Percentiles rank a stretch among this genome's conserved stretches.
Evolutionary conservation across 768 basidiomycete genomes (phyloP).

Genomic region (Tricholoma saponaceum): DNA sequence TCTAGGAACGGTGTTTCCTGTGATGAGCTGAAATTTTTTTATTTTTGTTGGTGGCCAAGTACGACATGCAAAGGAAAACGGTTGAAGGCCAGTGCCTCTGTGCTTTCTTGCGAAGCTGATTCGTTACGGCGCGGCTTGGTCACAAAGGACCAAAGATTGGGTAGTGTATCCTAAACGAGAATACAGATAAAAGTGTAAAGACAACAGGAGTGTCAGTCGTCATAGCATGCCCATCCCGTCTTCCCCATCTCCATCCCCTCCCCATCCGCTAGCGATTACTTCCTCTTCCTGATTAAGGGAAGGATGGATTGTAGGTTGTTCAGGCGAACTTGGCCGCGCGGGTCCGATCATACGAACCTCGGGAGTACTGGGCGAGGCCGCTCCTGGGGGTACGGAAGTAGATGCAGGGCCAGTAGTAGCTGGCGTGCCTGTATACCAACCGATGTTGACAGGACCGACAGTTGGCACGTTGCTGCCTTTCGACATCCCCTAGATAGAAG

Average conservation of each 20-base stretch:
- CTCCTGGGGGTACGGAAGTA: constrained; percentile 15
- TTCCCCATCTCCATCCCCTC: constrained; percentile 62
- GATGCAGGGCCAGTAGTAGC: constrained; percentile 15
- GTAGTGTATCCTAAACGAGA: background rate
- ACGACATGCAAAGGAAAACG: no score
- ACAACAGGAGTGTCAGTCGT: constrained; percentile 3
- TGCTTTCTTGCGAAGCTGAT: background rate
- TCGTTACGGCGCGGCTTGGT: background rate
- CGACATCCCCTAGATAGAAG: constrained; percentile 52
- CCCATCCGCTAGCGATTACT: constrained; percentile 66
- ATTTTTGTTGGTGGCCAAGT: no score
- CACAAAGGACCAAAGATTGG: background rate
- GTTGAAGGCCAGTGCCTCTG: no score
- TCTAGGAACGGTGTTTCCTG: no score
- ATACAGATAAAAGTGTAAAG: background rate
- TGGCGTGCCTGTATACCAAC: constrained; percentile 53
- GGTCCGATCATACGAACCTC: constrained; percentile 11
- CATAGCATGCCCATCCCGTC: constrained; percentile 73
- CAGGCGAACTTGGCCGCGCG: constrained; percentile 18
- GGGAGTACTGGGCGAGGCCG: constrained; percentile 12
- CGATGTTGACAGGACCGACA: constrained; percentile 60
- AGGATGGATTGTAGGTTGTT: constrained; percentile 24
- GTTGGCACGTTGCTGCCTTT: constrained; percentile 67
- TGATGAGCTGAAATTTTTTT: no score
- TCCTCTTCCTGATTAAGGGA: constrained; percentile 53